These are phyloP conservation scores for Endoconidiophora polonica DNA, from an alignment of 2,329 filamentous ascomycete genomes.

Conservation along the genomic window DNA sequence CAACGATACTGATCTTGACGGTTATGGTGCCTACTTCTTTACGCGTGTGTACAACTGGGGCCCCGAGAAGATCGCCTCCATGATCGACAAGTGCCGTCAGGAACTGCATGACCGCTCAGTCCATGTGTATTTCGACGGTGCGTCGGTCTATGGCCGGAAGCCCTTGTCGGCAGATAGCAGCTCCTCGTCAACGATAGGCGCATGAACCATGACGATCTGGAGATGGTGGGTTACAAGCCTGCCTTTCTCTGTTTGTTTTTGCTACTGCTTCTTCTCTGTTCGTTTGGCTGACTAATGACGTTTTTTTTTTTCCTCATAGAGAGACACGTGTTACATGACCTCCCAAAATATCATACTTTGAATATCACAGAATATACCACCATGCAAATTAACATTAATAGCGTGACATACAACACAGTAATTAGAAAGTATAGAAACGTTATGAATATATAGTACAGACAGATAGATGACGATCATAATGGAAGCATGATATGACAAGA, in stretches of 20 bases:
- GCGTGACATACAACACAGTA: too few relatives aligned
- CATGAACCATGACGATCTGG: not conserved
- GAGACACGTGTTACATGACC: not conserved
- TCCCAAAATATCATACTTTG: too few relatives aligned
- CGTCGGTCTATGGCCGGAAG: conserved; percentile 8
- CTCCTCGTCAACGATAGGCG: conserved; percentile 4
- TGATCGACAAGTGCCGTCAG: conserved; percentile 20
- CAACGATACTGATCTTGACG: conserved; percentile 21
- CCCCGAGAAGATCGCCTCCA: conserved; percentile 19
- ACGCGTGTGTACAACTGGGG: conserved; percentile 23
- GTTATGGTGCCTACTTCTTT: conserved; percentile 23
- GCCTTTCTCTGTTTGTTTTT: not conserved
- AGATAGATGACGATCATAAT: not conserved
- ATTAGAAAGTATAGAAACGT: too few relatives aligned
- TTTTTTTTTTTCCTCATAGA: not conserved
- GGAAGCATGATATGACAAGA: not conserved
- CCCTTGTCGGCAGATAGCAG: conserved; percentile 4
- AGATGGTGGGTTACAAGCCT: not conserved
- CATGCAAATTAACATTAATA: too few relatives aligned
- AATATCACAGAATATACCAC: too few relatives aligned
- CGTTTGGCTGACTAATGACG: not conserved
- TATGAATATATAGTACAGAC: not conserved
- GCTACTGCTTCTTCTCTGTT: not conserved
- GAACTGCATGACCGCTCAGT: conserved; percentile 21
- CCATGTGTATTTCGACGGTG: conserved; percentile 23